phyloP scores from a whole-genome alignment of 2,329 filamentous ascomycete species.

The Xylaria sp. region DNA sequence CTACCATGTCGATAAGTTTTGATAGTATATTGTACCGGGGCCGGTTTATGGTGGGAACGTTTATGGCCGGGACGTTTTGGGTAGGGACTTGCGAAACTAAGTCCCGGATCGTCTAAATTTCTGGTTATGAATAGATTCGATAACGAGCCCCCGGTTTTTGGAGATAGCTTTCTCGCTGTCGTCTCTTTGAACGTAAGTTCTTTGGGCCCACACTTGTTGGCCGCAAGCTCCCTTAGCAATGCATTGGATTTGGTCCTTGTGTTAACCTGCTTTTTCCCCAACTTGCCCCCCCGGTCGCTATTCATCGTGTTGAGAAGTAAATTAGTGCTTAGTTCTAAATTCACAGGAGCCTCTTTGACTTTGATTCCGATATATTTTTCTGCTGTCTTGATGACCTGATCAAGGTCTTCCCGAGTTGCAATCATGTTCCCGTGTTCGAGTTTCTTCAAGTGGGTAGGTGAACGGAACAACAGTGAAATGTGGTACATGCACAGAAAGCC shows the following conservation, averaged over 20 bases:
- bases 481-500: conserved; percentile 12
- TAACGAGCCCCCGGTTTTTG: background rate
- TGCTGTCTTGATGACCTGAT: background rate
- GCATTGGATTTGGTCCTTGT: background rate
- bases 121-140: background rate
- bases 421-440: background rate
- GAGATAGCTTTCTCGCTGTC: background rate
- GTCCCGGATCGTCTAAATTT: background rate
- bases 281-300: no score
- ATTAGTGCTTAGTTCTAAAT: background rate
- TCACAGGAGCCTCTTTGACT: background rate
- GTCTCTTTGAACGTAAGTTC: background rate
- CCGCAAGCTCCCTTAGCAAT: background rate
- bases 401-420: background rate
- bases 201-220: background rate
- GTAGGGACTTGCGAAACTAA: no score
- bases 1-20: background rate
- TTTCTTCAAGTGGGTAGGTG: background rate
- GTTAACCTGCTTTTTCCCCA: background rate
- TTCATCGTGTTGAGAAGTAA: no score
- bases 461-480: background rate
- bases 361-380: conserved; percentile 5
- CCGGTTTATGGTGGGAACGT: background rate
- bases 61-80: no score
- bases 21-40: background rate